phyloP scores from a whole-genome alignment of 805 yeast species.

The Dipodascopsis uninucleata region DNA sequence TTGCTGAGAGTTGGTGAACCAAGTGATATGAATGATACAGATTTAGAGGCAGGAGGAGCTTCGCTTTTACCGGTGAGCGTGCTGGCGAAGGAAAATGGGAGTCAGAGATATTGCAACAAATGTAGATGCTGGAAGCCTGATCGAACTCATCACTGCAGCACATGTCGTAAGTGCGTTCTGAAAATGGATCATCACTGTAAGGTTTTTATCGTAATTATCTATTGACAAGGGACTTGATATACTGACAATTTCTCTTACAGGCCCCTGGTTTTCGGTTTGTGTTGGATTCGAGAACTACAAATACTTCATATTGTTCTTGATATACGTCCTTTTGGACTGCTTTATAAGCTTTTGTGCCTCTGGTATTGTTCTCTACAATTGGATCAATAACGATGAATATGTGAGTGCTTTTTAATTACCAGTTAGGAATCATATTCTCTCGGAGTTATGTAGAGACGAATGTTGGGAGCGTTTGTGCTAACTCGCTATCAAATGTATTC shows the following conservation, averaged over 20 bases:
- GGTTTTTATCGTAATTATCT: constrained; percentile 1
- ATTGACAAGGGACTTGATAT: constrained; percentile 63
- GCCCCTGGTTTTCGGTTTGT: constrained; percentile 91
- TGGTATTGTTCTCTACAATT: constrained; percentile 44
- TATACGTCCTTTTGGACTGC: constrained; percentile 59
- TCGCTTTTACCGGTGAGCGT: constrained; percentile 35
- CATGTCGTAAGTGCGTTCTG: constrained; percentile 40
- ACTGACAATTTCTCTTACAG: constrained; percentile 55
- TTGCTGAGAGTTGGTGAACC: too few relatives aligned
- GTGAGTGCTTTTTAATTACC: constrained; percentile 14
- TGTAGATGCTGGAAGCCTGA: constrained; percentile 45
- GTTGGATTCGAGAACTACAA: constrained; percentile 78
- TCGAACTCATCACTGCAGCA: constrained; percentile 43
- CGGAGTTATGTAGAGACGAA: not conserved
- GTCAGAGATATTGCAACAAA: constrained; percentile 40
- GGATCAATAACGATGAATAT: constrained; percentile 46
- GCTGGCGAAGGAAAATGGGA: constrained; percentile 43
- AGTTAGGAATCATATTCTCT: not conserved
- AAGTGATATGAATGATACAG: too few relatives aligned
- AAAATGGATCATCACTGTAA: constrained; percentile 61
- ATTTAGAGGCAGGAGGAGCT: constrained; percentile 31
- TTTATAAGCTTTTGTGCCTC: constrained; percentile 43
- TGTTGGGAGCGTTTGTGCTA: not conserved
- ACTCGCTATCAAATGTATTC: constrained; percentile 2
- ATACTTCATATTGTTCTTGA: constrained; percentile 71